phyloP scores from a whole-genome alignment of 208 protist genomes.

The Novymonas esmeraldas region DNA sequence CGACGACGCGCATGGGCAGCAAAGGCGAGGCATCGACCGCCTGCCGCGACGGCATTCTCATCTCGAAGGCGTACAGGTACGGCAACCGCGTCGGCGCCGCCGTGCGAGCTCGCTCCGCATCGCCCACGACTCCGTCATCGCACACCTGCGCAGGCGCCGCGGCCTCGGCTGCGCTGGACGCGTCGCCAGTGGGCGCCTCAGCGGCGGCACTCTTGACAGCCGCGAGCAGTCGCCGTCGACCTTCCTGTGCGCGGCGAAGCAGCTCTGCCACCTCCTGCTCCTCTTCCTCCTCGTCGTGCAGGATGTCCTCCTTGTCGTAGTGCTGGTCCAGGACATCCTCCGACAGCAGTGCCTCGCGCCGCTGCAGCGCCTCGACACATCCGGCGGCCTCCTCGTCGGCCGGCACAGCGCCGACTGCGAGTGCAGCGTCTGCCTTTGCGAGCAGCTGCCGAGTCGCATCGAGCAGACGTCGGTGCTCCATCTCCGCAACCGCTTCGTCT shows the following conservation, averaged over 20 bases:
- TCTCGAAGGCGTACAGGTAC: conserved; percentile 69
- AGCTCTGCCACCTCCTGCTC: conserved; percentile 34
- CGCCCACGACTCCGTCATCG: neutral
- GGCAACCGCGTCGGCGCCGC: neutral
- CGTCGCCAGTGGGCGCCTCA: neutral
- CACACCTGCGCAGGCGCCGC: too few species aligned
- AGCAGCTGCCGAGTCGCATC: conserved; percentile 23
- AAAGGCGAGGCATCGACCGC: neutral
- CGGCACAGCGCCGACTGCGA: neutral
- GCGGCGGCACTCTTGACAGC: neutral
- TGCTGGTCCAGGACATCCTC: conserved; percentile 23
- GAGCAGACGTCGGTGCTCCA: conserved; percentile 9
- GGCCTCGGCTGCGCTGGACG: neutral
- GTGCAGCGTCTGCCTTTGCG: neutral
- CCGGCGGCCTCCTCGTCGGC: neutral
- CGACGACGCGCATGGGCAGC: neutral
- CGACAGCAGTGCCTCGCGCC: conserved; percentile 8
- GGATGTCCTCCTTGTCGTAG: conserved; percentile 14
- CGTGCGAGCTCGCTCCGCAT: neutral
- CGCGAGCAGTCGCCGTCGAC: conserved; percentile 3
- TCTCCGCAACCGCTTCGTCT: too few species aligned
- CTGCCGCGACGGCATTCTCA: conserved; percentile 23
- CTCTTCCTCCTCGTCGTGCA: conserved; percentile 26
- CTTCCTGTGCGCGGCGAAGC: conserved; percentile 23
- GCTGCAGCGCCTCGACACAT: conserved; percentile 12